Base-by-base conservation (phyloP, 208 protist genomes). In the Crithidia thermophila region DNA sequence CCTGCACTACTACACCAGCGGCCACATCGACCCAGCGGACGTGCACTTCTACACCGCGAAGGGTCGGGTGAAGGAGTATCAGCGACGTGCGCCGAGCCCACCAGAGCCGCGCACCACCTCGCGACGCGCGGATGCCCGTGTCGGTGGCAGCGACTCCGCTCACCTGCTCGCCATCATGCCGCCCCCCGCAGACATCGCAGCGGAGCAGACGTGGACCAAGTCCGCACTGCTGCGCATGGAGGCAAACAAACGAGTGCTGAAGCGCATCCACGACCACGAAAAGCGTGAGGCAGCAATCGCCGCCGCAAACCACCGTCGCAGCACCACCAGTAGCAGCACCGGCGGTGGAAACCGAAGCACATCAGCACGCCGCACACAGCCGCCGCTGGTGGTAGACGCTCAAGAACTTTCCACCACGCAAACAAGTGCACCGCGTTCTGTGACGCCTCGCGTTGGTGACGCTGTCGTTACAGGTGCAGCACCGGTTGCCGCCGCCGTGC, bases 221-320 rank as follows among this genome's bases (percentile, higher is more conserved):
- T 37, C 69, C 4, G 69, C 69, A 1, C 45, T 68, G 42, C 60
- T 75, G 5, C 60, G 69, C 2, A 75, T 75, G 69, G 37, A 65
- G 52, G 45, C 69, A 3, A 75, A 68, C 25, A 20, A 65, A 31
- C 60, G 34, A 21, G 33, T 45, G 23, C 61, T 69, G 23, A 58
- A 20, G 62, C 60, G 69, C 27, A 68, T 75, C 8, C 40, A 69
- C 23, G 55, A 47, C 1, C 50, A 31, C 1, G 55, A 68, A n/a
- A 51, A 33, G 11, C 23, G 49, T 1, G 69, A 75, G 27, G 69
- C 61, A 3, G 42, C 55, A 25, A 36, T 47, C 40, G 14, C 33
- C 14, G 59, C 45, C 6, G 23, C 31, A n/a, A n/a, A n/a, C n/a
- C n/a, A n/a, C n/a, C n/a, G n/a, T 13, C 67, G 40, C 25, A 47